A percentile compares a stretch with the other conserved stretches of the same genome.
These are phyloP conservation scores for Triticum timopheevii DNA, from an alignment of 176 grass and related monocot species.

Conservation along the genomic window DNA sequence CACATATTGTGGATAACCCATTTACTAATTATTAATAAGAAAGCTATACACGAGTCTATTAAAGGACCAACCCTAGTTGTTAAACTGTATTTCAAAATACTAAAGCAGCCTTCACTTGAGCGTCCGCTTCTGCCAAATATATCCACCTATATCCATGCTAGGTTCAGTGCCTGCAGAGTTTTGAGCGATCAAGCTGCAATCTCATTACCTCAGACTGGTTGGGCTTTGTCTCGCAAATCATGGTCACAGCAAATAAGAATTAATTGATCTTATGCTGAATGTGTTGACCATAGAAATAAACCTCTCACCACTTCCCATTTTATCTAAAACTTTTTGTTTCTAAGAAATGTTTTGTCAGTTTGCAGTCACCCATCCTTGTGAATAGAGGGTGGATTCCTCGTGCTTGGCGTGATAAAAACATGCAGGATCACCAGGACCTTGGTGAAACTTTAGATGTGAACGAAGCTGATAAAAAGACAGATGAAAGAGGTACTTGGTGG, in stretches of 20 bases:
- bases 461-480: constrained; percentile 16
- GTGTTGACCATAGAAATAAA: not conserved
- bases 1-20: not conserved
- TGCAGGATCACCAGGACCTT: constrained; percentile 37
- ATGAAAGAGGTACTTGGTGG: constrained; percentile 71
- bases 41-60: not conserved
- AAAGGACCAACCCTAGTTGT: not conserved
- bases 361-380: constrained; percentile 81
- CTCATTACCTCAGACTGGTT: not conserved
- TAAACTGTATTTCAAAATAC: not conserved
- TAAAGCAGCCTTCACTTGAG: not conserved
- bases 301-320: constrained; percentile 1
- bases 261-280: not conserved
- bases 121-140: not conserved
- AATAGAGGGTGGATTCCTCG: constrained; percentile 98
- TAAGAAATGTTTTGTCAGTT: constrained; percentile 72
- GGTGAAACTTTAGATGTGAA: constrained; percentile 41
- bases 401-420: constrained; percentile 64
- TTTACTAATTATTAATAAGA: constrained; percentile 4
- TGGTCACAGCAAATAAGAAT: not conserved
- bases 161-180: not conserved
- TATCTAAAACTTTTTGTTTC: constrained; percentile 14
- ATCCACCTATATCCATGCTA: constrained; percentile 1
- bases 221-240: constrained; percentile 5
- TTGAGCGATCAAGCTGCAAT: not conserved